Evolutionary conservation across 2,329 filamentous ascomycete species (phyloP).

Genomic region (Fusarium longipes): DNA sequence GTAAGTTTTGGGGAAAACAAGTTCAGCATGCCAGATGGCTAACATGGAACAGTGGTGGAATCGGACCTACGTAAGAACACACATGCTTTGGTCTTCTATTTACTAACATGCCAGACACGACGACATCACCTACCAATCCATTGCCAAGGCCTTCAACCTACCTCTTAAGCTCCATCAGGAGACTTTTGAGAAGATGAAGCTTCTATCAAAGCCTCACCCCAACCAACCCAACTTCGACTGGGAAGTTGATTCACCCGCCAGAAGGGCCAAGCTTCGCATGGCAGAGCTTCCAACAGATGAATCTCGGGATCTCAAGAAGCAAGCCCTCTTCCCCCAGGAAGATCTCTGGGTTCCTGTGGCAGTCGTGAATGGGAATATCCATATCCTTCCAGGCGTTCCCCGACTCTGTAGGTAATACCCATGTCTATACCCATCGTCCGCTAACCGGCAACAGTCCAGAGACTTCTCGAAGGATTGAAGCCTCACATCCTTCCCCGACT

Average conservation of each 20-base stretch:
- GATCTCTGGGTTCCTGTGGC: conserved; percentile 91
- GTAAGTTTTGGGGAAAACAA: conserved; percentile 48
- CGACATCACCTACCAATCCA: conserved; percentile 95
- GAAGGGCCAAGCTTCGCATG: conserved; percentile 90
- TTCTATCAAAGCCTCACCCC: conserved; percentile 77
- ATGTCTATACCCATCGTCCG: background rate
- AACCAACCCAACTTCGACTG: conserved; percentile 82
- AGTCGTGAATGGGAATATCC: conserved; percentile 91
- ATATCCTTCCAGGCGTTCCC: conserved; percentile 92
- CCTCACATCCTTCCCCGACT: conserved; percentile 76
- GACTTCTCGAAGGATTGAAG: conserved; percentile 80
- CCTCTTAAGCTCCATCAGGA: conserved; percentile 80
- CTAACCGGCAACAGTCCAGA: conserved; percentile 66
- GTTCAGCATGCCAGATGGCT: background rate
- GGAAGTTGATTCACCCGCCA: conserved; percentile 81
- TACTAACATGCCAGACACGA: conserved; percentile 74
- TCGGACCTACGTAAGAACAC: conserved; percentile 82
- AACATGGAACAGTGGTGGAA: conserved; percentile 74
- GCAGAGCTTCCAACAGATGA: conserved; percentile 84
- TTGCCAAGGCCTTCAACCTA: conserved; percentile 87
- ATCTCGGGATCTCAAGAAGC: conserved; percentile 70
- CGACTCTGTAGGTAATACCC: conserved; percentile 70
- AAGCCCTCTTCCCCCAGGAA: conserved; percentile 82
- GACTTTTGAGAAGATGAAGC: conserved; percentile 85
- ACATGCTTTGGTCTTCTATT: background rate